Base-by-base conservation (phyloP, 306 rosid species). In the Begonia peltatifolia region DNA sequence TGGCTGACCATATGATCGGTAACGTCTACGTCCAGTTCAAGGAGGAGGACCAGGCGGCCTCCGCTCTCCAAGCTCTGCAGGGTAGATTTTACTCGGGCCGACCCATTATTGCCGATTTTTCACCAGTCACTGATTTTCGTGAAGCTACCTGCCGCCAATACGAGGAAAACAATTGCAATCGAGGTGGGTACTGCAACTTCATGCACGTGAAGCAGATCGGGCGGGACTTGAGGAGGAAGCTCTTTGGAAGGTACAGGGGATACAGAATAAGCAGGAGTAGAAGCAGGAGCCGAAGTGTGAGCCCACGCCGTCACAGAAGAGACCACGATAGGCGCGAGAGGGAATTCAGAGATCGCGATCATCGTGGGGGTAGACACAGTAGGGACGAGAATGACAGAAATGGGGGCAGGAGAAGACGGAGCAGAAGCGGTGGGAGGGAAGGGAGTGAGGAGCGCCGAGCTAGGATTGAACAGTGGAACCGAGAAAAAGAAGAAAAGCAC, bases 361-460 rank as follows among this genome's bases (percentile, higher is more conserved):
- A 41, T 42, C 54, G 66, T 14, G 52, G 58, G 38, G 38, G 38
- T 4, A 30, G 38, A 30, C 38, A 30, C 6, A 63, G 72, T 16
- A 55, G 53, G 66, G 71, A 67, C 47, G 42, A 52, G 61, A 14
- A 48, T 43, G 78, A 72, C 5, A 36, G 74, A 22, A 77, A 74
- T 36, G 60, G 59, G 13, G 71, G 66, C 14, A 68, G 74, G 46
- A 55, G 69, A 36, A 67, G 63, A 36, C 57, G 70, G 42, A 62
- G 78, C 30, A 52, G 60, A 22, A 80, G 83, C 15, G 70, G 67
- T 6, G 38, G 38, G 38, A 5, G 38, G 38, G 38, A 30, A 54
- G 83, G 80, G 47, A 80, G 83, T 17, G 83, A 80, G 73, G 87
- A 80, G 23, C 72, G 83, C 22, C 75, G 87, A 22, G 83, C 87